These are phyloP conservation scores for Hypoxylon lenormandii DNA, from an alignment of 495 filamentous ascomycete genomes.

Conservation along the genomic window DNA sequence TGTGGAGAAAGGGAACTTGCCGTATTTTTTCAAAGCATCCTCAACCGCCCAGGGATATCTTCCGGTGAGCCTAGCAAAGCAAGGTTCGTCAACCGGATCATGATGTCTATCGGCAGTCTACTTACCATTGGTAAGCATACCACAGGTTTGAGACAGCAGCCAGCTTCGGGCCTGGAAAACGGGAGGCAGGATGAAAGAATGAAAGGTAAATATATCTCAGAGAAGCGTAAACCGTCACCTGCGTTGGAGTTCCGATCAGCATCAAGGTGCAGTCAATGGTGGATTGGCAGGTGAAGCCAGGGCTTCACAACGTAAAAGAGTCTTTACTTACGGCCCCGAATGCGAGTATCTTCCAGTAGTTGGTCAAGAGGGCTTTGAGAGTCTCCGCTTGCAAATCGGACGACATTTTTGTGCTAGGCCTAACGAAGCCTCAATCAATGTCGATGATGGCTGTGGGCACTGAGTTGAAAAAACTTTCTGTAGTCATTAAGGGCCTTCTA, in stretches of 20 bases:
- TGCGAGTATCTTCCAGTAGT: background rate
- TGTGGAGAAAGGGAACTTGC: background rate
- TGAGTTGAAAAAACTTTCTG: background rate
- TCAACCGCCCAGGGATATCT: conserved; percentile 36
- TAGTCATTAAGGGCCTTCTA: background rate
- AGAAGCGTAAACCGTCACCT: background rate
- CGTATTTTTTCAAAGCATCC: conserved; percentile 36
- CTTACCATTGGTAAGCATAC: conserved; percentile 44
- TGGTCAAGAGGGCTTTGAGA: background rate
- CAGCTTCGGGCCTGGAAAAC: conserved; percentile 60
- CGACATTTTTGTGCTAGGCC: background rate
- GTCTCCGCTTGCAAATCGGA: background rate
- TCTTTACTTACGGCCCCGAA: conserved; percentile 1
- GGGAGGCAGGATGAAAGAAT: conserved; percentile 60
- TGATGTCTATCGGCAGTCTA: background rate
- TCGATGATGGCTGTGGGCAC: background rate
- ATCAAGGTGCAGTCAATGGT: background rate
- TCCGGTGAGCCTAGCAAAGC: conserved; percentile 28
- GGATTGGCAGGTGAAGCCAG: background rate
- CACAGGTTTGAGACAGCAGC: conserved; percentile 39
- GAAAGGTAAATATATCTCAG: conserved; percentile 52
- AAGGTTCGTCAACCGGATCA: background rate
- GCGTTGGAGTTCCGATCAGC: background rate
- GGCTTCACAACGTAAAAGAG: background rate
- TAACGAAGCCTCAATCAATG: background rate